Base-by-base conservation (phyloP, 192 early-diverging fungal species). In the Helicostylum pulchrum region DNA sequence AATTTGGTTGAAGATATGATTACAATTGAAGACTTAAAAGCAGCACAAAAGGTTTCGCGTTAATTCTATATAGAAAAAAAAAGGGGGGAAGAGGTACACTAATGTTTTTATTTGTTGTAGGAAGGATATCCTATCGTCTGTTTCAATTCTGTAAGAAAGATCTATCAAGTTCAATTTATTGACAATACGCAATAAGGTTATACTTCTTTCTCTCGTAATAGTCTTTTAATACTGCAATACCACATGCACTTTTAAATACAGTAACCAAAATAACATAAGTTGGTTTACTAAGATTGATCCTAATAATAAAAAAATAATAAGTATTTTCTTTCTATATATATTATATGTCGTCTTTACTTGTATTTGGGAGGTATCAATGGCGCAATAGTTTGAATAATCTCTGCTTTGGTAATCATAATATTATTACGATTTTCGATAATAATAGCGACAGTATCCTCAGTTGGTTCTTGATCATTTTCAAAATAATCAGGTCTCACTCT, bases 81-180 rank as follows among this genome's bases (percentile, higher is more conserved):
- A 26, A 30, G 30, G 21, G 3, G 9, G n/a, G n/a, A n/a, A n/a
- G n/a, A n/a, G n/a, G n/a, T n/a, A n/a, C 26, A 36, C 55, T 58
- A 53, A 64, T 65, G 46, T 68, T 62, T 49, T 43, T n/a, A 58
- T 20, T 43, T 46, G 49, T 14, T 49, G 57, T 54, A 84, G 82
- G 61, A 76, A 45, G 70, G 68, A 32, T 36, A 74, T 60, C 70
- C 51, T 55, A 80, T 84, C 52, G 73, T 78, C 30, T 84, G 80
- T 48, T 84, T 84, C 63, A 84, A 84, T 58, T 84, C 82, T 17
- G 80, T 84, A 10, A 65, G 80, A 48, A 80, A 78, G 43, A 74
- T 73, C 17, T 84, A 75, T 30, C 31, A 46, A 8, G 68, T 70
- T 11, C 39, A n/a, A 9, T 7, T 14, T 32, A 49, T 20, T 57